phyloP scores from a whole-genome alignment of 441 rosid genomes.

The Gossypium armourianum region DNA sequence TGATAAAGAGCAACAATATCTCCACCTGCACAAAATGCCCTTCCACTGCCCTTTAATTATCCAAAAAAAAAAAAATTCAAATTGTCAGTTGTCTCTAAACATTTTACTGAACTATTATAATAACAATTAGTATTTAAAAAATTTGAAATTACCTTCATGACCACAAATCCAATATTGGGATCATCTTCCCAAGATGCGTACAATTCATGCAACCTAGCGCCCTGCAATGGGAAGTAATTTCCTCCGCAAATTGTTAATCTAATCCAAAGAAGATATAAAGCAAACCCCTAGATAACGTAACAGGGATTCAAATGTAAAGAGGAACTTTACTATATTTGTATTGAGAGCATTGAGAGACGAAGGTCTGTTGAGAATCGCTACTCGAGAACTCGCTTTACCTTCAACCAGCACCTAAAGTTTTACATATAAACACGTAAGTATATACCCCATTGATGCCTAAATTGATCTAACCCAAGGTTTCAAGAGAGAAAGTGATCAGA shows the following conservation, averaged over 20 bases:
- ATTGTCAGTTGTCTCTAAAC: not conserved
- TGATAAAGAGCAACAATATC: constrained; percentile 18
- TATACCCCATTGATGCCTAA: not conserved
- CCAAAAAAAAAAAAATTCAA: constrained; percentile 1
- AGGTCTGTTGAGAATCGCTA: constrained; percentile 69
- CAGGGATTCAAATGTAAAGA: not conserved
- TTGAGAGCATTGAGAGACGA: constrained; percentile 64
- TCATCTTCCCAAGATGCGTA: constrained; percentile 79
- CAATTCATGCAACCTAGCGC: constrained; percentile 45
- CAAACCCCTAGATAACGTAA: not conserved
- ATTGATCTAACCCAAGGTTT: not conserved
- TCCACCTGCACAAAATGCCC: constrained; percentile 96
- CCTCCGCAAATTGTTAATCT: not conserved
- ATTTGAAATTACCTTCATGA: not conserved
- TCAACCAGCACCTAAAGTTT: constrained; percentile 50
- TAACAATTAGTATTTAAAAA: not conserved
- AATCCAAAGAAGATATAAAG: not conserved
- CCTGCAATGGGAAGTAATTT: constrained; percentile 30
- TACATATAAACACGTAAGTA: not conserved
- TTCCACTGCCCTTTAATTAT: constrained; percentile 71
- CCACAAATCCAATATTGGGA: constrained; percentile 56
- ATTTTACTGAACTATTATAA: not conserved
- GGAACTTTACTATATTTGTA: constrained; percentile 43
- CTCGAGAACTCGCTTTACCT: constrained; percentile 50
- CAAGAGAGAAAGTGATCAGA: constrained; percentile 13